phyloP scores from a whole-genome alignment of 495 filamentous ascomycete species.

The Staphylotrichum longicolle region DNA sequence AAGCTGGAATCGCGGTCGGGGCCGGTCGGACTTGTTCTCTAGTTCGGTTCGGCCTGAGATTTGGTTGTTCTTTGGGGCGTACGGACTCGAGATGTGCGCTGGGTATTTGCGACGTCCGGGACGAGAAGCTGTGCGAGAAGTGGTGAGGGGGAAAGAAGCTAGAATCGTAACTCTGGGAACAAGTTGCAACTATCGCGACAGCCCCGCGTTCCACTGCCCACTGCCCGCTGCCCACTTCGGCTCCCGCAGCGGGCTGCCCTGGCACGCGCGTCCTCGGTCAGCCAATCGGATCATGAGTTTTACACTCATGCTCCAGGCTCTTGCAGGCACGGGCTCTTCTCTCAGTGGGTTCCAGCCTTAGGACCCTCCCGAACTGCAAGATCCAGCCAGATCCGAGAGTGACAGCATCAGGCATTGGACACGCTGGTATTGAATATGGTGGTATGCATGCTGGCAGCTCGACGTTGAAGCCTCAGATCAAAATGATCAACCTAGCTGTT shows the following conservation, averaged over 20 bases:
- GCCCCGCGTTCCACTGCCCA: slow-evolving; percentile 15
- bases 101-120: neutral
- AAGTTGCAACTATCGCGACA: slow-evolving; percentile 15
- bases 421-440: too few relatives aligned
- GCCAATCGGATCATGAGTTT: slow-evolving; percentile 22
- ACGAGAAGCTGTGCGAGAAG: neutral
- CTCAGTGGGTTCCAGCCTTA: neutral
- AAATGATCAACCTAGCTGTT: too few relatives aligned
- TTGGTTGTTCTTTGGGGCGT: neutral
- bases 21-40: neutral
- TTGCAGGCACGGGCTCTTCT: slow-evolving; percentile 13
- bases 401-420: neutral
- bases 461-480: too few relatives aligned
- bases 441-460: too few relatives aligned
- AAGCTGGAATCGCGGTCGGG: neutral
- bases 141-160: neutral
- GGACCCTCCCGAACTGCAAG: neutral
- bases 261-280: neutral
- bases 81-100: neutral
- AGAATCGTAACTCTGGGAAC: slow-evolving; percentile 7
- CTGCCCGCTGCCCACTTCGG: neutral
- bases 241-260: neutral
- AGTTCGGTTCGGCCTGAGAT: neutral
- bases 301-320: slow-evolving; percentile 21
- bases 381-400: neutral